These are phyloP conservation scores for Cardiosporidium cionae DNA, from an alignment of 169 alveolate genomes.

Conservation along the genomic window DNA sequence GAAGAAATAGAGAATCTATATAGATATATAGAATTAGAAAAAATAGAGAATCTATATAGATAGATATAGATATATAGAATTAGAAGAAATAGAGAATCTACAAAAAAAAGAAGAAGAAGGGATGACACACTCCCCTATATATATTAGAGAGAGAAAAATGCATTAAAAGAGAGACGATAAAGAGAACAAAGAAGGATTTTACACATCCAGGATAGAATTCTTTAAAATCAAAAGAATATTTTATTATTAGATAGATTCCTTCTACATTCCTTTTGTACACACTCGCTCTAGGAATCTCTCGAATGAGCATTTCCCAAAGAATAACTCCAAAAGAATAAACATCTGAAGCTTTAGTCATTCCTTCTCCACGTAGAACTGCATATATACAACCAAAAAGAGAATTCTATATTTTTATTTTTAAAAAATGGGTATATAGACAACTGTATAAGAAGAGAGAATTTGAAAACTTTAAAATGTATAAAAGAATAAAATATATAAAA, in stretches of 20 bases:
- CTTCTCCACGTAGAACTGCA: constrained; percentile 60
- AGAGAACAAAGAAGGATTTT: not conserved
- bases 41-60: not conserved
- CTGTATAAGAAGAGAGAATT: too few species aligned
- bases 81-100: not conserved
- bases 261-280: constrained; percentile 1
- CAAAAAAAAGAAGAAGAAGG: not conserved
- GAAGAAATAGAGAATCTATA: not conserved
- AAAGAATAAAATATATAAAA: too few species aligned
- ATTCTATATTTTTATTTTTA: not conserved
- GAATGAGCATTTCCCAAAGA: constrained; percentile 66
- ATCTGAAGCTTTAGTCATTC: constrained; percentile 58
- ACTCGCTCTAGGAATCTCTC: constrained; percentile 62
- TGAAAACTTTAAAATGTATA: too few species aligned
- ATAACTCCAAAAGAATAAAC: constrained; percentile 67
- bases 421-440: too few species aligned
- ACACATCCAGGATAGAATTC: not conserved
- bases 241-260: too few species aligned
- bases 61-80: not conserved
- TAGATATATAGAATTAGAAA: not conserved
- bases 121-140: not conserved
- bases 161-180: not conserved
- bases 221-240: too few species aligned
- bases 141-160: not conserved
- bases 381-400: not conserved